These are phyloP conservation scores for Alloascoidea africana DNA, from an alignment of 805 yeast species.

Conservation along the genomic window DNA sequence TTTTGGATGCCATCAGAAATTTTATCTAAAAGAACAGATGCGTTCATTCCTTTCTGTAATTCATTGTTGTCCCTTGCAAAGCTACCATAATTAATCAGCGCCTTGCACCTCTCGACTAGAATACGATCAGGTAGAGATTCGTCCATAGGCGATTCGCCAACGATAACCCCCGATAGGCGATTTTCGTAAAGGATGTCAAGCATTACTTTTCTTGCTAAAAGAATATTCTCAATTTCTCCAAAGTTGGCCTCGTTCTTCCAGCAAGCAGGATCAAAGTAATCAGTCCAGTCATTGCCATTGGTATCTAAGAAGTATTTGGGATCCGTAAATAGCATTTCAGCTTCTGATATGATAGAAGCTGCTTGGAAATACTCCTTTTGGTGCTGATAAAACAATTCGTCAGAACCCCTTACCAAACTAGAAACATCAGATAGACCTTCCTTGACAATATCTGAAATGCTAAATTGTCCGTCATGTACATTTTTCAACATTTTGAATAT, in stretches of 20 bases:
- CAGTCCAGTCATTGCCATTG: background rate
- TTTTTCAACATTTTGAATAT: conserved; percentile 38
- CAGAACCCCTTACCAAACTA: background rate
- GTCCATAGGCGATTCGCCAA: too few relatives aligned
- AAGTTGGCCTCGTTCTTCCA: conserved; percentile 27
- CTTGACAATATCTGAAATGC: too few relatives aligned
- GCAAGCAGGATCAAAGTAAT: background rate
- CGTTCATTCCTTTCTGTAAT: conserved; percentile 34
- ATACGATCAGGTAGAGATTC: background rate
- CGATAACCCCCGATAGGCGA: conserved; percentile 12
- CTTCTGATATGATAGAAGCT: background rate
- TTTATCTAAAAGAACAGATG: conserved; percentile 28
- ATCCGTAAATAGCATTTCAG: background rate
- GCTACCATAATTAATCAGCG: conserved; percentile 26
- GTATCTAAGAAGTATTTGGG: background rate
- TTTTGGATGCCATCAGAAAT: conserved; percentile 11
- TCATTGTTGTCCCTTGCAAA: conserved; percentile 23
- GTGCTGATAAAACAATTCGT: too few relatives aligned
- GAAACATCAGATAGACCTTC: background rate
- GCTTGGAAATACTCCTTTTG: background rate
- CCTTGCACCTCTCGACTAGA: conserved; percentile 12
- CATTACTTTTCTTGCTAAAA: conserved; percentile 25
- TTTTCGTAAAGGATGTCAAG: conserved; percentile 14
- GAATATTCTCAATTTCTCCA: conserved; percentile 24
- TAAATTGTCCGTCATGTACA: background rate